Base-by-base conservation (phyloP, 805 yeast genomes). In the Starmerella geochares region DNA sequence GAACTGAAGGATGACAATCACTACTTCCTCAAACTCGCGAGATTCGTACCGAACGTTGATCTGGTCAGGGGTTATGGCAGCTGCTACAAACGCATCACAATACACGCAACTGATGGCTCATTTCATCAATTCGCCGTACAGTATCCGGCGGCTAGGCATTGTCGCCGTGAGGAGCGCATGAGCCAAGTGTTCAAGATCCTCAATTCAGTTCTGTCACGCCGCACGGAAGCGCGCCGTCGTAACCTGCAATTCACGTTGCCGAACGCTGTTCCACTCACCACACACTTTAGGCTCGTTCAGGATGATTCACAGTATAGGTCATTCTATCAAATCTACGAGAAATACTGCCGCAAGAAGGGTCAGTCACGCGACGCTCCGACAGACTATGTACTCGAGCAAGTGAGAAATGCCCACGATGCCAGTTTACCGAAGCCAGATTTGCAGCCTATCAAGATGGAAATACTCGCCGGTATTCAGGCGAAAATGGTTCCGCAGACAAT, bases 121-220 rank as follows among this genome's bases (percentile, higher is more conserved):
- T 65, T 83, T 47, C 96, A 90, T 67, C 79, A 90, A 42, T 94
- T 92, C 72, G 94, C 96, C 0, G 94, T 92, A 19, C 98, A 92
- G 69, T 87, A 84, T 65, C 98, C 99, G 6, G 94, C 97, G 14
- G 96, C 96, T 11, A 80, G 99, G 58, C 96, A 90, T 61, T 86
- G 95, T 59, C 82, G 98, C 63, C 79, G 98, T 48, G 99, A 92
- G 63, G 99, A 92, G 62, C 76, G 95, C 48, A 80, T 92, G 50
- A 83, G 86, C 73, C 98, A 92, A 65, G 68, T 92, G 55, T 88
- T 87, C 73, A 77, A 96, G 56, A 78, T 92, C 42, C 80, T 94
- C 69, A 88, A 87, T 64, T 86, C 84, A 54, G 80, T 84, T 1
- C 68, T 94, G 48, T 71, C 81, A 0, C 79, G 82, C 58, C 83